phyloP scores from a whole-genome alignment of 2,329 filamentous ascomycete genomes.

The Fusarium sp. region DNA sequence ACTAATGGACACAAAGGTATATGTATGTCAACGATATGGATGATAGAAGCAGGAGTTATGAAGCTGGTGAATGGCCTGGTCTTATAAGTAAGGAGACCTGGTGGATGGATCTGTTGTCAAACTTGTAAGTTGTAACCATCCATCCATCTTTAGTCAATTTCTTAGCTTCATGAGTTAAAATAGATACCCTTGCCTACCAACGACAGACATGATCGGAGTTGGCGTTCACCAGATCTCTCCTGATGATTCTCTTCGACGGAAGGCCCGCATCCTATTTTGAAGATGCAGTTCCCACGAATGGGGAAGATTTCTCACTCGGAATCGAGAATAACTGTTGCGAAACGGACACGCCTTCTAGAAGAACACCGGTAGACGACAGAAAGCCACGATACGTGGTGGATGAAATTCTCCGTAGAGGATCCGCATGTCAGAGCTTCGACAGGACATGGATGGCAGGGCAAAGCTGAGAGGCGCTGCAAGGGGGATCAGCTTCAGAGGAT shows the following conservation, averaged over 20 bases:
- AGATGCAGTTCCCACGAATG: constrained; percentile 3
- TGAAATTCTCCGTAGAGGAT: constrained; percentile 35
- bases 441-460: not conserved
- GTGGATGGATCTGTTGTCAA: not conserved
- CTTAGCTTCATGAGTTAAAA: constrained; percentile 36
- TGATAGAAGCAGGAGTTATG: constrained; percentile 10
- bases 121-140: constrained; percentile 27
- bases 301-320: constrained; percentile 29
- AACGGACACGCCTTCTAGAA: constrained; percentile 43
- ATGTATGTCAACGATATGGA: not conserved
- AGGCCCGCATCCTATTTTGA: constrained; percentile 15
- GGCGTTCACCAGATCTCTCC: constrained; percentile 17
- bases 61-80: constrained; percentile 12
- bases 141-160: constrained; percentile 18
- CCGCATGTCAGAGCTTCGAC: constrained; percentile 1
- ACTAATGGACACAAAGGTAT: not conserved
- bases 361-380: constrained; percentile 11
- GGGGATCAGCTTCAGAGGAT: constrained; percentile 24
- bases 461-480: constrained; percentile 29
- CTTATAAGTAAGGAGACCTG: constrained; percentile 22
- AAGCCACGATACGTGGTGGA: constrained; percentile 8
- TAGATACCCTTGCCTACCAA: constrained; percentile 25
- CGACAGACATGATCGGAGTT: constrained; percentile 18
- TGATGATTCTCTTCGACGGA: constrained; percentile 16
- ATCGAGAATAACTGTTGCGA: not conserved